phyloP scores from a whole-genome alignment of 2,329 filamentous ascomycete genomes.

The Orbilia brochopaga region DNA sequence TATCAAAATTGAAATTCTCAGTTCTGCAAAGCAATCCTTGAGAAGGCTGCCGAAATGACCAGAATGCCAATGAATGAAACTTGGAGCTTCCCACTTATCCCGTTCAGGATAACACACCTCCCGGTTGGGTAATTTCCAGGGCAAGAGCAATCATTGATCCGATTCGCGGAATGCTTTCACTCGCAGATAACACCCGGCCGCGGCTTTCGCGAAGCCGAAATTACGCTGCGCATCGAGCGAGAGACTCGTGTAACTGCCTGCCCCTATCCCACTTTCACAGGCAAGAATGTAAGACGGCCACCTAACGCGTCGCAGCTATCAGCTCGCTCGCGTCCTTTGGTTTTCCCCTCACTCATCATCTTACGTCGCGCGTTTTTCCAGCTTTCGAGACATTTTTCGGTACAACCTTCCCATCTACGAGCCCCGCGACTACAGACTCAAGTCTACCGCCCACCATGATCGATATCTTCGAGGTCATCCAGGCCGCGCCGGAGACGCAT shows the following conservation, averaged over 20 bases:
- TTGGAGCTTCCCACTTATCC: no score
- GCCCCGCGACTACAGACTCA: neutral
- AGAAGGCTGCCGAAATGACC: no score
- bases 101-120: neutral
- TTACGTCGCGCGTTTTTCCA: no score
- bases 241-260: no score
- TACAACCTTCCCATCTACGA: neutral
- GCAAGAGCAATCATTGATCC: neutral
- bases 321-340: neutral
- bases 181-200: neutral
- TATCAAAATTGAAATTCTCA: no score
- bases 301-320: no score
- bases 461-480: conserved; percentile 45
- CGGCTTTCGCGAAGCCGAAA: neutral
- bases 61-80: no score
- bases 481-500: conserved; percentile 45
- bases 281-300: no score
- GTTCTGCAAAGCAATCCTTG: no score
- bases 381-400: no score
- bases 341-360: neutral
- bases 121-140: neutral
- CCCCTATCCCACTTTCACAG: no score
- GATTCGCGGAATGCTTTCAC: neutral
- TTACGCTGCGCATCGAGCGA: neutral
- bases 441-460: conserved; percentile 13